Base-by-base conservation (phyloP, 306 rosid species). In the Citrullus amarus region DNA sequence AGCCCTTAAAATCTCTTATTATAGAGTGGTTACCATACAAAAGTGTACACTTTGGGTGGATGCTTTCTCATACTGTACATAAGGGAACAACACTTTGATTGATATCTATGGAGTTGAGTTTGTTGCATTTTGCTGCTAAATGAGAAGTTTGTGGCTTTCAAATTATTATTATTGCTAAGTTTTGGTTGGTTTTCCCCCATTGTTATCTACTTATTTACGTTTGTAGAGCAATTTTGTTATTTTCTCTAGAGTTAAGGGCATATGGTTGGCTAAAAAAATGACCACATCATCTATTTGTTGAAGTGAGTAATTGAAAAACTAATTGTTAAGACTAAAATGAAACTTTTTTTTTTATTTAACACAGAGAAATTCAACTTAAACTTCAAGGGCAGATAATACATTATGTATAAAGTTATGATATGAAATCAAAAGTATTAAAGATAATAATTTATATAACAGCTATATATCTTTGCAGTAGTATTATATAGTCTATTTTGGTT, bases 41-140 rank as follows among this genome's bases (percentile, higher is more conserved):
- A 71, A 44, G 39, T 50, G 77, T 71, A 72, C 20, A 28, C 77
- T 72, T 46, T 72, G 39, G 77, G 57, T 71, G 39, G 60, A 50
- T 72, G 77, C 44, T 72, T 72, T 72, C 77, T 72, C 77, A 72
- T 50, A 72, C 59, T 72, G 77, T 72, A 72, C 60, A 72, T 72
- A 72, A 72, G 44, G 60, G 54, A 50, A 72, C 28, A 72, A 48
- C 74, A 72, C 77, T 72, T 46, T 70, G 76, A 69, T 70, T 70
- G 56, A 48, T 72, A 28, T 72, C 77, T 50, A 50, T 72, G 77
- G 77, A 72, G 60, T 51, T 72, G 59, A 50, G 77, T 71, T 71
- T 71, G 59, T 70, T 69, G 54, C 75, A 41, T 41, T 68, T 32
- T 68, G 43, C 69, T 67, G 25, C 15, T 8, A 41, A 32, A 63